These are phyloP conservation scores for Fragaria vesca DNA, from an alignment of 306 rosid genomes.

Conservation along the genomic window DNA sequence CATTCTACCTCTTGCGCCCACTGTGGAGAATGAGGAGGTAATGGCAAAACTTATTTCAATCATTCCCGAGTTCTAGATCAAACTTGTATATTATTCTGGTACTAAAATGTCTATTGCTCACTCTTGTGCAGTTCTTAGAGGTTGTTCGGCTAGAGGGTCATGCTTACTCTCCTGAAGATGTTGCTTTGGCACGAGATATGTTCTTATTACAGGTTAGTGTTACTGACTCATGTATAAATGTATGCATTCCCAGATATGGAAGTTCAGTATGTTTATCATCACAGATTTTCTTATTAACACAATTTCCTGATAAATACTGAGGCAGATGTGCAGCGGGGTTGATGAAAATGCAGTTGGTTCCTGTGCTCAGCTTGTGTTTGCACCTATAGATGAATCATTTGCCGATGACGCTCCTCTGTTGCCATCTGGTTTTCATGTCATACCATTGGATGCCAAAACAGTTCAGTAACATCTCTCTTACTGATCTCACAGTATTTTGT, in stretches of 20 bases:
- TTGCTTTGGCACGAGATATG: conserved; percentile 87
- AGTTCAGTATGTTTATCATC: not conserved
- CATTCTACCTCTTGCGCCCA: conserved; percentile 87
- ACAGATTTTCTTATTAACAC: not conserved
- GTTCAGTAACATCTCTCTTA: conserved; percentile 40
- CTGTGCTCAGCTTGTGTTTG: conserved; percentile 96
- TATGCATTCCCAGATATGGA: not conserved
- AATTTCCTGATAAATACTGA: not conserved
- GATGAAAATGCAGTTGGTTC: conserved; percentile 88
- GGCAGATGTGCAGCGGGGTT: conserved; percentile 88
- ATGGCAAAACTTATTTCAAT: not conserved
- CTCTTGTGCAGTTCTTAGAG: conserved; percentile 67
- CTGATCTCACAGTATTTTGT: not conserved
- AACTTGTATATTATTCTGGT: not conserved
- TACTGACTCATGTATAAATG: not conserved
- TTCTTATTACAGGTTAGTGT: conserved; percentile 69
- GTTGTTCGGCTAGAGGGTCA: conserved; percentile 97
- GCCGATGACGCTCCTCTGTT: conserved; percentile 91
- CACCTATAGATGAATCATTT: conserved; percentile 94
- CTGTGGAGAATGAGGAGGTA: conserved; percentile 96
- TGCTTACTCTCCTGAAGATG: conserved; percentile 87
- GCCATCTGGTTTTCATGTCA: conserved; percentile 94
- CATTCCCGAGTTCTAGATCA: not conserved
- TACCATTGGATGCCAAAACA: conserved; percentile 85
- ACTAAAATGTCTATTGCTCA: not conserved